Base-by-base conservation (phyloP, 257 asterid species). In the Penstemon barbatus region DNA sequence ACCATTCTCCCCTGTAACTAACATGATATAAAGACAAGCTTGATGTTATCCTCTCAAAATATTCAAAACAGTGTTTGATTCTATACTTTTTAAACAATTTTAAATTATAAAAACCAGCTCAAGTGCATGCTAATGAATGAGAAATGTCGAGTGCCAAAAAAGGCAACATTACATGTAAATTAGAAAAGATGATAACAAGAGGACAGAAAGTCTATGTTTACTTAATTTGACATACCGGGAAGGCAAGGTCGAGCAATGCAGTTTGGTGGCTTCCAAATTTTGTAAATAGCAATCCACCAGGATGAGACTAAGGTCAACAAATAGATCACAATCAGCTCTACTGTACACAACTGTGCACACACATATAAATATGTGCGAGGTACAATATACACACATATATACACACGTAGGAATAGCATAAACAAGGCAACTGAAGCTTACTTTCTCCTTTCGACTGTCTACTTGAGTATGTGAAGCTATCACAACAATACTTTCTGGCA, bases 181-280 rank as follows among this genome's bases (percentile, higher is more conserved):
- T 51, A 46, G 37, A 40, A 51, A 15, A 25, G 33, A 25, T 25
- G 33, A 69, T 54, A 4, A 53, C 39, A 33, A 3, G 61, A 4
- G 60, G 4, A 50, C 5, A 25, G 33, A 25, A 1, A 25, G 33
- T 1, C 2, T 25, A 25, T 25, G 33, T 25, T 25, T 25, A 56
- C 44, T 56, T 40, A 44, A 68, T 43, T 18, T 8, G 53, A 69
- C 92, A 63, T 87, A 92, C 97, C 81, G 96, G 96, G 67, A 90
- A 88, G 43, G 96, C 89, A 66, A 92, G 90, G 83, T 92, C 98
- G 52, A 92, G 96, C 75, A 92, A 66, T 50, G 98, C 95, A 41
- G 96, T 86, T 78, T 92, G 98, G 84, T 82, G 86, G 88, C 97
- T 78, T 70, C 96, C 96, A 71, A 89, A 88, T 76, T 89, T 87